Base-by-base conservation (phyloP, 176 grass and related monocot species). In the Carex scoparia region DNA sequence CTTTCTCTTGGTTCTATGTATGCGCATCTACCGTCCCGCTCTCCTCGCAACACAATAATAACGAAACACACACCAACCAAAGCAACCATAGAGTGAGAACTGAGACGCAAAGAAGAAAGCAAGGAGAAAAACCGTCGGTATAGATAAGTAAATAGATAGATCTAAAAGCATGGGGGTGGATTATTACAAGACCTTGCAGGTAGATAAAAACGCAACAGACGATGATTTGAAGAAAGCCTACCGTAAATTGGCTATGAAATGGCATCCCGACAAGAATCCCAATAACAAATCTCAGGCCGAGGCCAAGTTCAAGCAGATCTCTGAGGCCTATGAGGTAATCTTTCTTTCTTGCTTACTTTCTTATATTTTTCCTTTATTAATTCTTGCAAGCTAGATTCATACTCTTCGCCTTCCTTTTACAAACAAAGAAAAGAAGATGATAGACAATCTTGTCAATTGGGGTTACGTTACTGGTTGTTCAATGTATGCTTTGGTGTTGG, bases 211-310 rank as follows among this genome's bases (percentile, higher is more conserved):
- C 53, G 91, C 95, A 15, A 85, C 37, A 56, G 95, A 98, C 80
- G 95, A 98, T 86, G 93, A 98, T 68, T 90, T 98, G 83, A 98
- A 95, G 92, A 98, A 98, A 85, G 89, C 95, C 38, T 98, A 98
- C 85, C 92, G 91, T 46, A 98, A 98, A 91, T 88, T 98, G 76
- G 95, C 95, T 86, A 98, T 98, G 95, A 93, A 90, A 54, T 98
- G 95, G 95, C 95, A 98, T 79, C 95, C 95, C 10, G 92, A 98
- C 69, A 98, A 98, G 92, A 98, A 98, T 54, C 95, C 95, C 60
- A 98, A 87, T 90, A 94, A 92, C 86, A 93, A 94, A 88, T 93
- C 91, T 81, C 92, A 98, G 67, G 92, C 95, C 6, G 95, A 98
- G 87, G 88, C 60, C 95, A 98, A 92, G 89, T 98, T 98, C 86